Percentiles rank a stretch among this genome's conserved stretches.
Evolutionary conservation across 345 rosid species (phyloP).

Genomic region (Fremontodendron californicum): DNA sequence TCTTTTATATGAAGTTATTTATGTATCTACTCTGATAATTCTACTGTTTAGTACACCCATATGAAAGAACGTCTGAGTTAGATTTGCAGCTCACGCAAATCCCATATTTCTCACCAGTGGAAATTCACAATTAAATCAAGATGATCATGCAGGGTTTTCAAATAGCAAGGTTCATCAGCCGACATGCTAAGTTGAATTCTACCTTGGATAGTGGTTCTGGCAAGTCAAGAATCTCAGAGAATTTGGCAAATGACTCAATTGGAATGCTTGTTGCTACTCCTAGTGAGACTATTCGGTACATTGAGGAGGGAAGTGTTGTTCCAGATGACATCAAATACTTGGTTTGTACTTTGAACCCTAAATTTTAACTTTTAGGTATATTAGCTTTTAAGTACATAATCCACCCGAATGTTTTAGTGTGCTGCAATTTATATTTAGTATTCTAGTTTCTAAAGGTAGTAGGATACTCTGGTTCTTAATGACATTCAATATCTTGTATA

Average conservation of each 20-base stretch:
- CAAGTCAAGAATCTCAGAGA: constrained; percentile 42
- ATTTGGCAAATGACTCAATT: constrained; percentile 43
- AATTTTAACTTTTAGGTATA: neutral
- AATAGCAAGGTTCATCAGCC: constrained; percentile 51
- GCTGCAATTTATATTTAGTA: neutral
- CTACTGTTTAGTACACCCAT: neutral
- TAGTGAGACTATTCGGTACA: constrained; percentile 23
- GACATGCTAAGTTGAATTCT: constrained; percentile 48
- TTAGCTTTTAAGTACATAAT: neutral
- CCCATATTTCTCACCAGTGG: neutral
- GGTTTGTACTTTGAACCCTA: constrained; percentile 28
- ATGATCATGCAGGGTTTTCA: constrained; percentile 41
- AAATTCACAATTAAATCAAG: neutral
- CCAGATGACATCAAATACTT: constrained; percentile 33
- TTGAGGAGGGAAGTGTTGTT: constrained; percentile 24
- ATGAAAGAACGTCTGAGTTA: neutral
- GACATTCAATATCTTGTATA: neutral
- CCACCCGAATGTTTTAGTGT: neutral
- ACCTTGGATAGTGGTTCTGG: constrained; percentile 43
- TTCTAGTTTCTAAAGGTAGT: neutral
- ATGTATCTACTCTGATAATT: neutral
- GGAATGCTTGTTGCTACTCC: constrained; percentile 48
- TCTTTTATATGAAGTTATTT: neutral
- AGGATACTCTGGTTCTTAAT: neutral
- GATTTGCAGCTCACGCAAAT: neutral